phyloP scores from a whole-genome alignment of 2,329 filamentous ascomycete genomes.

The Dactylella cylindrospora region DNA sequence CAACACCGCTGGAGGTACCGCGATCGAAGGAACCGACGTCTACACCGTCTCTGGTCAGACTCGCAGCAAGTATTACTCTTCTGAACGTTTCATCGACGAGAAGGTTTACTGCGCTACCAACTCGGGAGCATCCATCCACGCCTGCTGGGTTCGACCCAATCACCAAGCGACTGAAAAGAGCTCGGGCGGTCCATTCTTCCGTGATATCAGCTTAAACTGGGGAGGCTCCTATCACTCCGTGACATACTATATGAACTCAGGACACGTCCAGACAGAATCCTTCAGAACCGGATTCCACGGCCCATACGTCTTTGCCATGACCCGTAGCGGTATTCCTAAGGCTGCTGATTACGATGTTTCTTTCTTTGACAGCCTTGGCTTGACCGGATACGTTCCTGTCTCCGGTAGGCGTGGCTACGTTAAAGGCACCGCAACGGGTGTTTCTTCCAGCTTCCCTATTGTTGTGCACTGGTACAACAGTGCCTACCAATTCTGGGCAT shows the following conservation, averaged over 20 bases:
- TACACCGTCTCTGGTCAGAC: constrained; percentile 65
- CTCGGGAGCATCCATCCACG: constrained; percentile 50
- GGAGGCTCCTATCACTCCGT: constrained; percentile 61
- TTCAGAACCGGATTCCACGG: constrained; percentile 66
- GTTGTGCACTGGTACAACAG: constrained; percentile 64
- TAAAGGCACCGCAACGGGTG: constrained; percentile 62
- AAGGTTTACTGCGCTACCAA: constrained; percentile 59
- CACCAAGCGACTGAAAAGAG: constrained; percentile 62
- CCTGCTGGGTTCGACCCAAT: constrained; percentile 61
- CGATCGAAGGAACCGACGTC: constrained; percentile 56
- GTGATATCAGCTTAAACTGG: constrained; percentile 58
- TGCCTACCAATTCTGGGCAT: constrained; percentile 16
- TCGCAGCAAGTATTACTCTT: constrained; percentile 70
- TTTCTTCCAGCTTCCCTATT: constrained; percentile 58
- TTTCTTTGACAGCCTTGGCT: constrained; percentile 62
- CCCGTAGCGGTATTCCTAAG: constrained; percentile 59
- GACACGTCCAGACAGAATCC: constrained; percentile 64
- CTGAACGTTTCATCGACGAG: constrained; percentile 68
- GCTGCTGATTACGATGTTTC: constrained; percentile 57
- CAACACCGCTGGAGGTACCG: constrained; percentile 58
- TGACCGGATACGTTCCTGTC: constrained; percentile 62
- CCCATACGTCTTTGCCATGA: constrained; percentile 65
- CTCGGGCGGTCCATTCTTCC: constrained; percentile 68
- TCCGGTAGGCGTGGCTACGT: constrained; percentile 61
- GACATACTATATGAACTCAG: constrained; percentile 67